Base-by-base conservation (phyloP, 345 rosid genomes). In the Jatropha curcas region DNA sequence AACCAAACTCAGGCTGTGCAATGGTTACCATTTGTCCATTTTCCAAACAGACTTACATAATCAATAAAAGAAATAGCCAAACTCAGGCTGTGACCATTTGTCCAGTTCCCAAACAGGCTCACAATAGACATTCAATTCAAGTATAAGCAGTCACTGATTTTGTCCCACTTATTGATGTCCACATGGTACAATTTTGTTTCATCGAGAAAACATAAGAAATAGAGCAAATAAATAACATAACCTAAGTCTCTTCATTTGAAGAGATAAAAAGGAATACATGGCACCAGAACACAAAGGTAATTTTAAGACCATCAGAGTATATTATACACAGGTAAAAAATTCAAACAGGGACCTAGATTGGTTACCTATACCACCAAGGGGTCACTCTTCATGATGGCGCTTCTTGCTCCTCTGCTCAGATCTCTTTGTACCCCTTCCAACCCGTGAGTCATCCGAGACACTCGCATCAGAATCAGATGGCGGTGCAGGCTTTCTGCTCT, bases 361-460 rank as follows among this genome's bases (percentile, higher is more conserved):
- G 55, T 52, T 73, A 73, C 77, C 72, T 58, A 60, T 30, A 4
- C 7, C 7, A 28, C 52, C 34, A 48, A 35, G 4, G 31, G 5
- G 19, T 62, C 56, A 77, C 46, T 57, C 41, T 24, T 48, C 73
- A 52, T 66, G 63, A 53, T 60, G 69, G 58, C 74, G 92, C 72
- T 83, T 90, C 72, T 86, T 85, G 77, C 88, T 87, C 76, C 83
- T 87, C 86, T 83, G 86, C 68, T 68, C 84, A 48, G 90, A 75
- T 48, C 88, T 84, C 60, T 81, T 85, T 46, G 87, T 77, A 10
- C 81, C 84, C 72, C 96, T 77, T 73, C 94, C 98, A 77, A 76
- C 73, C 17, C 97, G 86, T 0, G 82, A 73, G 66, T 66, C 89
- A 43, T 92, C 98, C 0, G 85, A 84, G 58, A 57, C 80, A 74